Percentiles rank a stretch among this genome's conserved stretches.
Evolutionary conservation across 129 eudicot species (phyloP).

Genomic region (Ambrosia trifida): DNA sequence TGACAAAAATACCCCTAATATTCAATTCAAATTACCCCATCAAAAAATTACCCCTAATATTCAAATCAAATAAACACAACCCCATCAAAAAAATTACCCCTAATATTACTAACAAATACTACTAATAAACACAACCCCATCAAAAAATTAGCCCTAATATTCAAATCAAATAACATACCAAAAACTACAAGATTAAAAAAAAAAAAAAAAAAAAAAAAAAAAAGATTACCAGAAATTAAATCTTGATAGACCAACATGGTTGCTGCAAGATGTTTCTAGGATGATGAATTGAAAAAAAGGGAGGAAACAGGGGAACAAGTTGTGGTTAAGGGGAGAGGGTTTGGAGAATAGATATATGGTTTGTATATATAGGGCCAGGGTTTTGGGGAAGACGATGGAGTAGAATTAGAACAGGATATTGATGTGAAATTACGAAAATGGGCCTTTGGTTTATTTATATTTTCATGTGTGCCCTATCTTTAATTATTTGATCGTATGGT

Average conservation of each 20-base stretch:
- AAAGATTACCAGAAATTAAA: constrained; percentile 47
- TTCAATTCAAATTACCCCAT: background rate
- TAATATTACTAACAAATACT: too few relatives aligned
- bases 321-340: constrained; percentile 39
- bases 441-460: background rate
- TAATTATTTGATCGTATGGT: constrained; percentile 20
- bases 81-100: background rate
- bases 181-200: background rate
- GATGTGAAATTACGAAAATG: constrained; percentile 18
- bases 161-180: background rate
- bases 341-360: constrained; percentile 27
- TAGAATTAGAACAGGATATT: constrained; percentile 18
- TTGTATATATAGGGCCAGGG: constrained; percentile 33
- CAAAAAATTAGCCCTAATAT: background rate
- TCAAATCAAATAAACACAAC: background rate
- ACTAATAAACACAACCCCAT: background rate
- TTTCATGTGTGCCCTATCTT: constrained; percentile 14
- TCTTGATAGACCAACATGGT: constrained; percentile 72
- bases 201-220: background rate
- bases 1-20: background rate
- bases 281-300: constrained; percentile 21
- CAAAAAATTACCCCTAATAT: background rate
- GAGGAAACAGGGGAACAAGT: background rate
- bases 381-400: constrained; percentile 23
- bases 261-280: constrained; percentile 39